Conservation (phyloP, 2,329 filamentous ascomycete species). For the Aspergillus unguis region DNA sequence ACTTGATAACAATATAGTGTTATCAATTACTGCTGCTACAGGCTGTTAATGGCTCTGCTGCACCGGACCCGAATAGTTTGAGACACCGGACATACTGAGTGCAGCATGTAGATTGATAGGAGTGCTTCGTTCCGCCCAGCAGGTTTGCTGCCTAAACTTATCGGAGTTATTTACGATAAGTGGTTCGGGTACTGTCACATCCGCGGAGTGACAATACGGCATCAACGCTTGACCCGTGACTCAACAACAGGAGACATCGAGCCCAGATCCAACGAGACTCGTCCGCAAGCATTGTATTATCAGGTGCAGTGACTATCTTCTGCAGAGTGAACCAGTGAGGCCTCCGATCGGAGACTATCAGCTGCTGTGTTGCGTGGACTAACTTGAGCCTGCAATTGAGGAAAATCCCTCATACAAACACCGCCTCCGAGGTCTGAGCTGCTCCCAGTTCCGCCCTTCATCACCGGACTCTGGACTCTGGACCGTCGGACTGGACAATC, state of each 20-base stretch:
- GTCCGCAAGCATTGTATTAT: too few relatives aligned
- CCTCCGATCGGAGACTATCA: slow-evolving; percentile 4
- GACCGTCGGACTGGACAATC: not conserved
- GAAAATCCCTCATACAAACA: slow-evolving; percentile 26
- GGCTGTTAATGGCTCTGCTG: too few relatives aligned
- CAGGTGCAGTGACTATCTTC: slow-evolving; percentile 4
- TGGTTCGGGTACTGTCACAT: not conserved
- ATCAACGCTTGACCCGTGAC: not conserved
- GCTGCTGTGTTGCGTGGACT: slow-evolving; percentile 13
- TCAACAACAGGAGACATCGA: not conserved
- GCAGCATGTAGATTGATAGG: not conserved
- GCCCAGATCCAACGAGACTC: too few relatives aligned
- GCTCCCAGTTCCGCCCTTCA: slow-evolving; percentile 15
- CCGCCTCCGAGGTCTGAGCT: slow-evolving; percentile 2
- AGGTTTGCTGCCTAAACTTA: not conserved
- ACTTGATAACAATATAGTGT: too few relatives aligned
- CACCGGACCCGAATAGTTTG: not conserved
- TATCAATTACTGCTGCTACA: not conserved
- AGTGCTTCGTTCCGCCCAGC: not conserved
- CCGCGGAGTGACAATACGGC: not conserved
- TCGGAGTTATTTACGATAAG: not conserved
- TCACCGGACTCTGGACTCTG: not conserved
- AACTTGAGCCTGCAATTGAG: slow-evolving; percentile 2
- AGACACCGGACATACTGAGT: not conserved
- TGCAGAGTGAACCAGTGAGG: not conserved